Conservation (phyloP, 2,329 filamentous ascomycete genomes). For the Elsinoe arachidis region DNA sequence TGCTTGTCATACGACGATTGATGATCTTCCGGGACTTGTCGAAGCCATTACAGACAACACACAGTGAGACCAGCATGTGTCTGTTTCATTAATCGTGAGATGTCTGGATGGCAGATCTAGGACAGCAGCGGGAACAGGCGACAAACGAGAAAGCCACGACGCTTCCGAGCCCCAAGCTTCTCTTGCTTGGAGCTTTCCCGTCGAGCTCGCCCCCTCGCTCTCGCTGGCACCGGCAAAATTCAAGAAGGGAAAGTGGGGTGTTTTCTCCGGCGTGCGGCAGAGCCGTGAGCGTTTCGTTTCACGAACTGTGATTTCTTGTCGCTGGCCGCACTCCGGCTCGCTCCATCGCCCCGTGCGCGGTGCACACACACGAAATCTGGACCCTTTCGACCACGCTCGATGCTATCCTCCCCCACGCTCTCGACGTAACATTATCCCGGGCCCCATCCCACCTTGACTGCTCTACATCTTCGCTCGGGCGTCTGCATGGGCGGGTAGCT, state of each 20-base stretch:
- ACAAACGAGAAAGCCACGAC: neutral
- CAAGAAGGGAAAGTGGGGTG: slow-evolving; percentile 6
- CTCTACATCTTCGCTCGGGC: slow-evolving; percentile 2
- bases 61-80: neutral
- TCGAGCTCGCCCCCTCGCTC: no score
- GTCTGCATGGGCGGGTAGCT: slow-evolving; percentile 8
- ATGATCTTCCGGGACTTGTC: no score
- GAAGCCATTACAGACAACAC: neutral
- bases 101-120: neutral
- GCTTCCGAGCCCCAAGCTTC: neutral
- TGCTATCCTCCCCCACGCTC: neutral
- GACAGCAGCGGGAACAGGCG: slow-evolving; percentile 8
- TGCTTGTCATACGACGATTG: no score
- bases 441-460: neutral
- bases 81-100: neutral
- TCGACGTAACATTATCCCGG: slow-evolving; percentile 3
- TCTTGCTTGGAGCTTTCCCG: neutral
- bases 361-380: neutral
- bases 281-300: neutral
- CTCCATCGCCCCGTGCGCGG: neutral
- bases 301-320: neutral
- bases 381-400: neutral
- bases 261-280: neutral
- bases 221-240: neutral
- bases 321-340: neutral